These are phyloP conservation scores for Wilcoxina mikolae DNA, from an alignment of 495 filamentous ascomycete genomes.

Conservation along the genomic window DNA sequence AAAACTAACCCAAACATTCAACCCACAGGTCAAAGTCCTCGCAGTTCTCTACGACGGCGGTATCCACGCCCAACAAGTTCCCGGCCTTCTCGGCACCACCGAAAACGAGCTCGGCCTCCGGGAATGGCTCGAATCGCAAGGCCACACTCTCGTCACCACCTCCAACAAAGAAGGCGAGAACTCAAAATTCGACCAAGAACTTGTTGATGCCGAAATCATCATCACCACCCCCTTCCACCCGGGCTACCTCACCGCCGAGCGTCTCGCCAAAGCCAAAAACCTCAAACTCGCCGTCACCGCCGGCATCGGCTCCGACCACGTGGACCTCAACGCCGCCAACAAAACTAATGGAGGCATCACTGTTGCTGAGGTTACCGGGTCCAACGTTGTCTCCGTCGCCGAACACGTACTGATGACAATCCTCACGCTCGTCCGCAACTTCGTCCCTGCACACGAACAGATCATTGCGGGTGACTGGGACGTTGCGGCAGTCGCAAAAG, in stretches of 20 bases:
- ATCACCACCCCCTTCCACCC: slow-evolving; percentile 99
- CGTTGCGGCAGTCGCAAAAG: slow-evolving; percentile 89
- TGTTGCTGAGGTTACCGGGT: slow-evolving; percentile 91
- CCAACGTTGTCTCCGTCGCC: slow-evolving; percentile 78
- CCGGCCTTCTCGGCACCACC: slow-evolving; percentile 77
- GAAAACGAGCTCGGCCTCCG: slow-evolving; percentile 96
- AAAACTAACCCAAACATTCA: neutral
- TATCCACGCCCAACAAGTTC: slow-evolving; percentile 60
- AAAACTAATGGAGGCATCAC: slow-evolving; percentile 95
- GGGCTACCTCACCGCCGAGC: slow-evolving; percentile 91
- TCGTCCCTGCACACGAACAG: slow-evolving; percentile 92
- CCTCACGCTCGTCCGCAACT: slow-evolving; percentile 90
- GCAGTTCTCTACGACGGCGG: slow-evolving; percentile 60
- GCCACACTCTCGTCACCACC: slow-evolving; percentile 91
- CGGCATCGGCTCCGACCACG: slow-evolving; percentile 95
- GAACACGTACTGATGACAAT: slow-evolving; percentile 99
- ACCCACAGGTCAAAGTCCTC: slow-evolving; percentile 48
- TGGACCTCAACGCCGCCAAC: slow-evolving; percentile 94
- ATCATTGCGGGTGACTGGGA: slow-evolving; percentile 82
- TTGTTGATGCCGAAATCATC: slow-evolving; percentile 94
- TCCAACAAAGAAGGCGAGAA: slow-evolving; percentile 92
- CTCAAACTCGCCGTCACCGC: slow-evolving; percentile 93
- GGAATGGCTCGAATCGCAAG: slow-evolving; percentile 90
- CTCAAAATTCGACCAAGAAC: slow-evolving; percentile 86
- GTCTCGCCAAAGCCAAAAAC: slow-evolving; percentile 94